phyloP scores from a whole-genome alignment of 179 eudicot genomes.

The Actinidia chinensis region DNA sequence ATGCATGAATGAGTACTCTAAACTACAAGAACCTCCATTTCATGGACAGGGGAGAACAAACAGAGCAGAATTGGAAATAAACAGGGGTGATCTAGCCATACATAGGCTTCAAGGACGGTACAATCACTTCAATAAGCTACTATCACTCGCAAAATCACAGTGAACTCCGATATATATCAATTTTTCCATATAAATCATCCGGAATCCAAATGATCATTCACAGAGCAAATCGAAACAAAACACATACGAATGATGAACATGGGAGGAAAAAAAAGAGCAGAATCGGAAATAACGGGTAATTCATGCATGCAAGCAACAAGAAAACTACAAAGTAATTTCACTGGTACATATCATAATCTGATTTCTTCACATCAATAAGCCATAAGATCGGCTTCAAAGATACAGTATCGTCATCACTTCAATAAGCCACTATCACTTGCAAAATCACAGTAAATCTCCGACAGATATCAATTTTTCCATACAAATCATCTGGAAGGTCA shows the following conservation, averaged over 20 bases:
- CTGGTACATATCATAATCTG: too few species aligned
- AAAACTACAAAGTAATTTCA: neutral
- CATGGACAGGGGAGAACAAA: neutral
- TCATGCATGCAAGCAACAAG: neutral
- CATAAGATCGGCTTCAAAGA: neutral
- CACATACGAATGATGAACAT: too few species aligned
- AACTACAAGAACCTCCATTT: conserved; percentile 6
- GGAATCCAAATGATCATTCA: too few species aligned
- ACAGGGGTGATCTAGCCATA: neutral
- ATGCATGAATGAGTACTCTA: neutral
- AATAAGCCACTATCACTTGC: neutral
- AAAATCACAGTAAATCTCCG: neutral
- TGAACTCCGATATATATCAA: neutral
- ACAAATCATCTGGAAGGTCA: neutral
- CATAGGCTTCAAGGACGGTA: too few species aligned
- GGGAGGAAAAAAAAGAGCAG: too few species aligned
- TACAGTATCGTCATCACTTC: neutral
- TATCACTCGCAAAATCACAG: neutral
- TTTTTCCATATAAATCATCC: neutral
- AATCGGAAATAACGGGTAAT: too few species aligned
- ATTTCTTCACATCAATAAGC: neutral
- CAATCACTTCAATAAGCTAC: neutral
- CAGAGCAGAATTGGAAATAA: neutral
- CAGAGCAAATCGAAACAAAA: too few species aligned
- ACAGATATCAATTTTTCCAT: neutral